Base-by-base conservation (phyloP, 73 alveolate species). In the Blepharisma japonicum region DNA sequence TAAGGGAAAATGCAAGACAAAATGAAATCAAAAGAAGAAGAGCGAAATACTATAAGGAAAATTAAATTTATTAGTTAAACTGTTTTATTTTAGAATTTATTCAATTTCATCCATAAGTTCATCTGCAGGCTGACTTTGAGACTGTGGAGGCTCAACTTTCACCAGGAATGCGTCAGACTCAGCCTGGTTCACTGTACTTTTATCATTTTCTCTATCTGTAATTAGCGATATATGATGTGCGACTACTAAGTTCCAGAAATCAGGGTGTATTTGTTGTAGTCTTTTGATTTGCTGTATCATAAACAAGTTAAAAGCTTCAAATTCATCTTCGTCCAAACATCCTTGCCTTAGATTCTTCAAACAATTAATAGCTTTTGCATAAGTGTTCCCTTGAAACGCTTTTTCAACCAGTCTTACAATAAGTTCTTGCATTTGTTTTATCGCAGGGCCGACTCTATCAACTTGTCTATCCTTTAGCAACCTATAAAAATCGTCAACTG, bases 401-500 rank as follows among this genome's bases (percentile, higher is more conserved):
- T 79, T 78, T 42, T 81, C 83, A 6, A 94, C 86, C 49, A 94
- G 80, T 68, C 88, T 84, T 7, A 49, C 32, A 27, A 96, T 93
- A 45, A 96, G 74, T 18, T 83, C 94, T 71, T 85, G 68, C 94
- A 96, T 89, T 85, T 94, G 89, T 27, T 87, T 79, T 77, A 96
- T 83, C 8, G 99, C 99, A 45, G 79, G 92, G 71, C 76, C 90
- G 21, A 95, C 98, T 68, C 87, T 83, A 89, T 96, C 99, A 45
- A 80, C 97, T 77, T 89, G 92, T 77, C 97, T 92, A 79, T 96
- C 97, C 18, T 86, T 90, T 6, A 94, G 85, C 98, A 96, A 92
- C 79, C 92, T 93, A 84, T 88, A 89, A 82, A 96, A 96, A 81
- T 96, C 99, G 56, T 89, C 93, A 18, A 96, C 90, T 6, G 99